These are phyloP conservation scores for Ceratocystis papillata DNA, from an alignment of 2,329 filamentous ascomycete genomes.

Conservation along the genomic window DNA sequence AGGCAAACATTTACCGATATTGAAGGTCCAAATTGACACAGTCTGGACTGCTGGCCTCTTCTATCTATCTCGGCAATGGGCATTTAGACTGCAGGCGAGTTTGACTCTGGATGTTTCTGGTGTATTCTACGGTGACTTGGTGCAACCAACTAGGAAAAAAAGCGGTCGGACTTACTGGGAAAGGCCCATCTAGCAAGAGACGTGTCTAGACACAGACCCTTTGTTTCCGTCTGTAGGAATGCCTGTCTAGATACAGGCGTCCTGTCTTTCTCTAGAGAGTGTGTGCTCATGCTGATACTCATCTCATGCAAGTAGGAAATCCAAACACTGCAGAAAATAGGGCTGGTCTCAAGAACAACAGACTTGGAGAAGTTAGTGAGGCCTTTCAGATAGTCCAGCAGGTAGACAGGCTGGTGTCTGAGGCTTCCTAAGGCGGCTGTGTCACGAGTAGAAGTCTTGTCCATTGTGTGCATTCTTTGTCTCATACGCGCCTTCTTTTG, in stretches of 20 bases:
- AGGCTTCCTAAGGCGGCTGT: not conserved
- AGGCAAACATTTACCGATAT: not conserved
- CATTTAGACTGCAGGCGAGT: conserved; percentile 4
- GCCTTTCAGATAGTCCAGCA: not conserved
- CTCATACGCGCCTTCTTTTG: not conserved
- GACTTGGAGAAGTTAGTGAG: not conserved
- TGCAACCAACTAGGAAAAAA: not conserved
- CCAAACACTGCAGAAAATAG: not conserved
- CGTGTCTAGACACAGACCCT: not conserved
- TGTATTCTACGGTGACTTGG: not conserved
- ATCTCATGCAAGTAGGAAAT: not conserved
- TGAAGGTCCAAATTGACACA: not conserved
- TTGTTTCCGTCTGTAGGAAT: no score
- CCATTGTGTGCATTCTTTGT: not conserved
- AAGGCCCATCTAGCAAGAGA: conserved; percentile 1
- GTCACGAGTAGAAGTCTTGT: not conserved
- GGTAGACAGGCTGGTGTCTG: not conserved
- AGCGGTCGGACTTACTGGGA: not conserved
- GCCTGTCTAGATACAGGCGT: not conserved
- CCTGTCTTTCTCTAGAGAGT: not conserved
- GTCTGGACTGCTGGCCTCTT: not conserved
- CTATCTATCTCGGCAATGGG: not conserved
- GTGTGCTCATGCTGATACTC: not conserved
- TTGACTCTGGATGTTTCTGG: conserved; percentile 14
- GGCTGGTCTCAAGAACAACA: not conserved